Conservation (phyloP, 2,329 filamentous ascomycete species). For the Botryosphaeria dothidea region DNA sequence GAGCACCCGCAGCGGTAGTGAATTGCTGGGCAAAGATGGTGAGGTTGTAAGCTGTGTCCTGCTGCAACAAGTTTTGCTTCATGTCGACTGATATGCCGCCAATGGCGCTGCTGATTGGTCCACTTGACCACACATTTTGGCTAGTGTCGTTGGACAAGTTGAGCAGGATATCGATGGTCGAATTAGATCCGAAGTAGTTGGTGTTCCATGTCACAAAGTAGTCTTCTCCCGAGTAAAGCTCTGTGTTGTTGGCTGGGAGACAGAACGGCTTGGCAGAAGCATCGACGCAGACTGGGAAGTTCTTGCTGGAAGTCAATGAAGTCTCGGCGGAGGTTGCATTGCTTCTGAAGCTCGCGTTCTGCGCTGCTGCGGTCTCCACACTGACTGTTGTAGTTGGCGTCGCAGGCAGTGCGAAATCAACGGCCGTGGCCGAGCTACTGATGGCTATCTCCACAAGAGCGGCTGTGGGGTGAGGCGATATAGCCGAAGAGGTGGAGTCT, state of each 20-base stretch:
- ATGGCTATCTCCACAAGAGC: conserved; percentile 26
- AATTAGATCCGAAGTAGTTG: conserved; percentile 26
- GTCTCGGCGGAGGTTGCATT: neutral
- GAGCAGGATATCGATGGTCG: conserved; percentile 29
- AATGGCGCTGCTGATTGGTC: conserved; percentile 36
- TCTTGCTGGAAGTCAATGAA: conserved; percentile 23
- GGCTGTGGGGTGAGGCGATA: conserved; percentile 21
- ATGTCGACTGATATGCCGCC: conserved; percentile 42
- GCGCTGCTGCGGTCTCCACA: no score
- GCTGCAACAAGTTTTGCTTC: conserved; percentile 43
- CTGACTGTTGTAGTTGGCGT: no score
- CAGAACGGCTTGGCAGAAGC: conserved; percentile 34
- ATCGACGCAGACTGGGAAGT: conserved; percentile 36
- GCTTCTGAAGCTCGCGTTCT: neutral
- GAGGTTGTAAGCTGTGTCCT: conserved; percentile 38
- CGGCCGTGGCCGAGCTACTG: conserved; percentile 26
- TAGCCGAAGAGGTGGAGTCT: conserved; percentile 21
- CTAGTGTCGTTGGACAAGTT: conserved; percentile 38
- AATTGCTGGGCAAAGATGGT: conserved; percentile 38
- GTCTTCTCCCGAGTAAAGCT: conserved; percentile 38
- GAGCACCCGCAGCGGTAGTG: conserved; percentile 25
- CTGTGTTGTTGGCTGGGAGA: conserved; percentile 34
- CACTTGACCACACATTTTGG: conserved; percentile 40
- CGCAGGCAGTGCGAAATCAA: conserved; percentile 17
- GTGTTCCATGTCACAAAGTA: conserved; percentile 35